Base-by-base conservation (phyloP, 306 rosid species). In the Heteromeles arbutifolia region DNA sequence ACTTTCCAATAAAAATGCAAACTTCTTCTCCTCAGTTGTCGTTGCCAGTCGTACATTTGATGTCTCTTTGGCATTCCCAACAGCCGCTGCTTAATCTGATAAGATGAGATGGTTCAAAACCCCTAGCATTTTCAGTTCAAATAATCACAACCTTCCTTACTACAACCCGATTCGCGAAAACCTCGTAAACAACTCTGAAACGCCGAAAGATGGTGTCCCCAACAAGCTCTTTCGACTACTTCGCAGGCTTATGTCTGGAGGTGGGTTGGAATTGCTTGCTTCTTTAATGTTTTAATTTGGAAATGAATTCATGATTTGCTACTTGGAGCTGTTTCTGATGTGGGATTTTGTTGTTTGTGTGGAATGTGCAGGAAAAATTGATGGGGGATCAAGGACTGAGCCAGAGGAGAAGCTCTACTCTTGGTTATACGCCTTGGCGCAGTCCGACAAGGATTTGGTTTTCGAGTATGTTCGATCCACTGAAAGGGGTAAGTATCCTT, bases 391-490 rank as follows among this genome's bases (percentile, higher is more conserved):
- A 12, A 71, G 82, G 84, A 87, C 86, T 0, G 87, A 90, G 81
- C 96, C 84, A 77, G 97, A 92, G 82, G 92, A 92, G 77, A 90
- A 79, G 76, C 89, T 92, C 2, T 85, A 77, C 73, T 84, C 92
- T 66, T 92, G 97, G 97, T 53, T 92, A 69, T 90, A 92, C 67
- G 66, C 93, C 26, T 80, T 92, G 90, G 93, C 97, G 11, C 90
- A 72, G 37, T 82, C 97, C 21, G 81, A 90, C 2, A 90, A 82
- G 78, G 53, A 90, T 68, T 21, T 92, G 87, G 93, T 68, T 78
- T 92, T 80, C 43, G 97, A 92, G 80, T 92, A 92, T 59, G 97
- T 92, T 83, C 84, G 71, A 37, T 92, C 97, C 82, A 92, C 97
- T 1, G 97, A 92, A 81, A 87, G 96, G 82, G 97, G 97, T 81